A percentile compares a stretch with the other conserved stretches of the same genome.
Evolutionary conservation across 2,329 filamentous ascomycete species (phyloP).

Genomic region (Pseudogymnoascus sp.): DNA sequence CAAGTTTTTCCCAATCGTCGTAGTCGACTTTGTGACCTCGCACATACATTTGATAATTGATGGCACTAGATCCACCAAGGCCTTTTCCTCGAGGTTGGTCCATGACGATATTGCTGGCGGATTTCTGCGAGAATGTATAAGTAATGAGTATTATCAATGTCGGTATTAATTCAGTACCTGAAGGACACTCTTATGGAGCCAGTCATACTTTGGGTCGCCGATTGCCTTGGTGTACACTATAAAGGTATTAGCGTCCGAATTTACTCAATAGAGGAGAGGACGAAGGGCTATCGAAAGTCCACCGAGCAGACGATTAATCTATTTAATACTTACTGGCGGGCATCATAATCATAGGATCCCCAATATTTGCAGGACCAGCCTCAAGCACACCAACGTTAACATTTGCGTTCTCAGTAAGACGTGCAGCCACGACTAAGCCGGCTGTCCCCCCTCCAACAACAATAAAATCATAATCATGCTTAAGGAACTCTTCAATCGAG

Average conservation of each 20-base stretch:
- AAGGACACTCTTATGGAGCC: constrained; percentile 11
- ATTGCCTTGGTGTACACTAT: constrained; percentile 10
- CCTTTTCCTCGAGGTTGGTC: constrained; percentile 28
- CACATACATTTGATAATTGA: constrained; percentile 30
- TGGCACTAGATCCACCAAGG: constrained; percentile 30
- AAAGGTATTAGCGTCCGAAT: background rate
- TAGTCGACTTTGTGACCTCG: constrained; percentile 25
- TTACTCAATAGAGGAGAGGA: background rate
- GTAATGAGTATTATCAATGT: background rate
- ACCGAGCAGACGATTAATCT: background rate
- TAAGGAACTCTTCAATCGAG: constrained; percentile 11
- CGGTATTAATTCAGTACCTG: constrained; percentile 11
- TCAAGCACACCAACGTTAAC: constrained; percentile 34
- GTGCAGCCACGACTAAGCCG: constrained; percentile 35
- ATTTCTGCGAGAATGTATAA: background rate
- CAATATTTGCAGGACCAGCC: constrained; percentile 31
- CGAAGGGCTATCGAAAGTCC: background rate
- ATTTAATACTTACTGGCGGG: constrained; percentile 22
- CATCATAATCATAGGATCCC: constrained; percentile 30
- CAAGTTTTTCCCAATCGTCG: constrained; percentile 34
- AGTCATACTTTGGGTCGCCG: constrained; percentile 17
- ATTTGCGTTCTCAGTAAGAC: constrained; percentile 32
- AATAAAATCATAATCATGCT: constrained; percentile 32
- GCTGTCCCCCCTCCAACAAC: constrained; percentile 38
- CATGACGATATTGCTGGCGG: background rate